Evolutionary conservation across 805 yeast species (phyloP).

Genomic region (Yarrowia bubula): DNA sequence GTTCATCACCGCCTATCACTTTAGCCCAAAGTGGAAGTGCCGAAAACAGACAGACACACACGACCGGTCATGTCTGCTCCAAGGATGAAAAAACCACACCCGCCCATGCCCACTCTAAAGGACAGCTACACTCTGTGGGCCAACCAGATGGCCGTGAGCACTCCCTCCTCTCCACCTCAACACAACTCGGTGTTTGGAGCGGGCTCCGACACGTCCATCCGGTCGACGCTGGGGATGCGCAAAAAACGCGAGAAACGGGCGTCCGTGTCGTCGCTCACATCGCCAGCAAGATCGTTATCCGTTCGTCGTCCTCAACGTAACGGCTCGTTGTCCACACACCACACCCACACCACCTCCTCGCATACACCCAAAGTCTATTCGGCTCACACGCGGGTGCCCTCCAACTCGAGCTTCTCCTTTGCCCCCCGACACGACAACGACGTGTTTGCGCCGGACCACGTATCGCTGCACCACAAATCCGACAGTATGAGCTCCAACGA

Average conservation of each 20-base stretch:
- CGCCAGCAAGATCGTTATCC: neutral
- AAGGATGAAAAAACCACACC: neutral
- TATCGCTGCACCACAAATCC: constrained; percentile 6
- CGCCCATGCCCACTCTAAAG: constrained; percentile 15
- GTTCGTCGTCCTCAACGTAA: neutral
- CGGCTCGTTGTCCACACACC: constrained; percentile 4
- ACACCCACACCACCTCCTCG: neutral
- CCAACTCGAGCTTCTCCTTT: constrained; percentile 4
- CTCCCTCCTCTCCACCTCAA: constrained; percentile 9
- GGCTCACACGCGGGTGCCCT: neutral
- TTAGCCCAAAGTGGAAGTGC: too few relatives aligned
- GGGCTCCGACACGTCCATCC: neutral
- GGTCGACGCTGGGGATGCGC: neutral
- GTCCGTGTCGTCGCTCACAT: neutral
- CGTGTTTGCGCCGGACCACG: constrained; percentile 17
- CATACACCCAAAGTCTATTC: too few relatives aligned
- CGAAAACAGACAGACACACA: too few relatives aligned
- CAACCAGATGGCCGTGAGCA: constrained; percentile 16
- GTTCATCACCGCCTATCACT: neutral
- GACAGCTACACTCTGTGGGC: constrained; percentile 23
- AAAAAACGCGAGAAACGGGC: constrained; percentile 1
- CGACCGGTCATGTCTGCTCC: too few relatives aligned
- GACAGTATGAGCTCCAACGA: constrained; percentile 7
- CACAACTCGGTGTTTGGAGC: neutral
- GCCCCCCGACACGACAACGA: neutral